Evolutionary conservation across 1,284 basidiomycete species (phyloP), one percentile per base, ranked within the genome.

Genomic region (Xerocomus amazonicus): DNA sequence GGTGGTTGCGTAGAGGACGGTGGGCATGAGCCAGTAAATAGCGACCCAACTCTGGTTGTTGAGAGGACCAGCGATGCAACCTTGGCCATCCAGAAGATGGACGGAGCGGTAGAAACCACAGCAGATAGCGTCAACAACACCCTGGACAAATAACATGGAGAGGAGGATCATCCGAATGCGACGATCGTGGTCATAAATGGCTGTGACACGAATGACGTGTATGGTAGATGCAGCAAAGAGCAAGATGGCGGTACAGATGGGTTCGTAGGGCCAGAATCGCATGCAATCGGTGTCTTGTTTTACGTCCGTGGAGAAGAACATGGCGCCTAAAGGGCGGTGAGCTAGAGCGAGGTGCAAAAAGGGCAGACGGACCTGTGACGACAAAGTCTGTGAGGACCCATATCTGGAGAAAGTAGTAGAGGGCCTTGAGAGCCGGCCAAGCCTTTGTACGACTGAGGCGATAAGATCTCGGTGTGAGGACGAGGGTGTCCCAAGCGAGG

Each of bases 401-500:
- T 45, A 84, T 29, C 26, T 87, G 73, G 48, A 91, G 66, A 63
- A 90, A 81, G 65, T 85, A 78, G 71, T 83, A 90, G 39, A 89
- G 70, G 36, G 82, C 67, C 68, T 91, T 91, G 62, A 91, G 79
- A 0, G 76, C 66, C 0, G 88, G 87, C 88, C 88, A 90, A 58
- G 80, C 81, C 38, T 75, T 72, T n/a, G 75, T 73, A 61, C 77
- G 80, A 57, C 82, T 67, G 48, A 91, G 78, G 36, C 83, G 78
- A 79, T 83, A 90, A 47, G 83, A 83, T 43, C 88, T 72, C 0
- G 88, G 88, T 6, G 82, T 84, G 39, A 91, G 77, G 19, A 91
- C 88, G 56, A 91, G 80, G 31, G 87, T 83, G 60, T 91, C 88
- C 88, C 88, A 90, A 9, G 88, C 88, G 0, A 88, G 85, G 48